A percentile compares a stretch with the other conserved stretches of the same genome.
Conservation (phyloP, 2,329 filamentous ascomycete species). For the Aspergillus pseudotamarii region DNA sequence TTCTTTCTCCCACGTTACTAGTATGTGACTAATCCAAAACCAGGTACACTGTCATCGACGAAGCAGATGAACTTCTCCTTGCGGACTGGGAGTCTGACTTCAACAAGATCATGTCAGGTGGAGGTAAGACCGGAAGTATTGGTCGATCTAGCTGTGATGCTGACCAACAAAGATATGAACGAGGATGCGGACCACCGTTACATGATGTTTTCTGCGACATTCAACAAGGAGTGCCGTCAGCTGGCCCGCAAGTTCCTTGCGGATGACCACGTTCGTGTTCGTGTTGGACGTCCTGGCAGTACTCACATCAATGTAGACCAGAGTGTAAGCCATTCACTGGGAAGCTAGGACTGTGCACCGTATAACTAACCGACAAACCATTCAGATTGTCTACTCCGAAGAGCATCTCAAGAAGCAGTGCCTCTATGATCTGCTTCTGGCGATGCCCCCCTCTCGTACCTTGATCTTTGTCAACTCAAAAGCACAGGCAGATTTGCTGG, state of each 20-base stretch:
- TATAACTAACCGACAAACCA: neutral
- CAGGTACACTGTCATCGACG: constrained; percentile 77
- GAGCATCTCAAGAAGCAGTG: constrained; percentile 68
- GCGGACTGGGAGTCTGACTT: constrained; percentile 78
- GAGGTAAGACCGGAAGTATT: constrained; percentile 61
- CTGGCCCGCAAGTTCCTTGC: constrained; percentile 77
- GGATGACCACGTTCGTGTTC: constrained; percentile 74
- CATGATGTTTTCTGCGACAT: constrained; percentile 93
- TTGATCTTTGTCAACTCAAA: constrained; percentile 90
- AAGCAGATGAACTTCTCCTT: constrained; percentile 90
- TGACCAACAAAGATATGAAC: constrained; percentile 63
- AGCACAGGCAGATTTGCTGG: constrained; percentile 75
- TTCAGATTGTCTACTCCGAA: constrained; percentile 66
- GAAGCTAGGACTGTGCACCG: neutral
- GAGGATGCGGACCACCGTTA: constrained; percentile 69
- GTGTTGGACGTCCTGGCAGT: constrained; percentile 83
- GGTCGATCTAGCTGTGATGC: constrained; percentile 8
- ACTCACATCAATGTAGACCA: constrained; percentile 83
- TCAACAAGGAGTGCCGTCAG: constrained; percentile 76
- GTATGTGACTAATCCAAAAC: neutral
- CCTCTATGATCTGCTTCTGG: constrained; percentile 71
- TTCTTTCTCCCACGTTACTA: neutral
- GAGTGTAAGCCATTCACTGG: constrained; percentile 41
- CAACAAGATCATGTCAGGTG: constrained; percentile 73
- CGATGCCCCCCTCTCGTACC: constrained; percentile 72